Conservation (phyloP, 2,329 filamentous ascomycete genomes). For the Diaporthe humulicola region DNA sequence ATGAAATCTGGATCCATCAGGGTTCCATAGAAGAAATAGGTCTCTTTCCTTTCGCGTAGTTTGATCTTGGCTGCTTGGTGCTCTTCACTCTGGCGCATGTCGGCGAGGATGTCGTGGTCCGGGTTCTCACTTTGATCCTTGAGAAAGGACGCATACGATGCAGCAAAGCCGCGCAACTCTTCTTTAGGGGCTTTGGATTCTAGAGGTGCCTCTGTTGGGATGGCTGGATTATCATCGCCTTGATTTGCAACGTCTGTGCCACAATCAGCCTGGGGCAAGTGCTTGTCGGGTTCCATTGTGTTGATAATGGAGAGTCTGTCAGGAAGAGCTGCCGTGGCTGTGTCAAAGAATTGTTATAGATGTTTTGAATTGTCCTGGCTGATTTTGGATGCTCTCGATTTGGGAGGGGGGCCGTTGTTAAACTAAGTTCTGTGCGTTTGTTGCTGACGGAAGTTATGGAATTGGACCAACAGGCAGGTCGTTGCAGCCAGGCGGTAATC, state of each 20-base stretch:
- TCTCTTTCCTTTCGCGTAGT: not conserved
- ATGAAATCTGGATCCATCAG: not conserved
- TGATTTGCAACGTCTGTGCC: not conserved
- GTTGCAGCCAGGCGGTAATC: too few relatives aligned
- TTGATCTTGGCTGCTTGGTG: not conserved
- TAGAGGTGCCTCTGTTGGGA: not conserved
- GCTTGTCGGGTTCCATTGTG: not conserved
- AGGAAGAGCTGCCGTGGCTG: not conserved
- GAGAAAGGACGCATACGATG: not conserved
- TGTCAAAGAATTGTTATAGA: not conserved
- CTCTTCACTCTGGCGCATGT: not conserved
- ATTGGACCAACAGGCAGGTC: too few relatives aligned
- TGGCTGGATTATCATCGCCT: not conserved
- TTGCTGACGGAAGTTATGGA: too few relatives aligned
- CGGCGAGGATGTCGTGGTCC: not conserved
- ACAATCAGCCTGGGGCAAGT: not conserved
- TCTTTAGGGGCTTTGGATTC: not conserved
- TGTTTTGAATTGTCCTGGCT: not conserved
- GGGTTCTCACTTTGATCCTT: not conserved
- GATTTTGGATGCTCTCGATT: not conserved
- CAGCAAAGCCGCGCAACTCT: not conserved
- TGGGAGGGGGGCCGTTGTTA: not conserved
- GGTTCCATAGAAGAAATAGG: not conserved
- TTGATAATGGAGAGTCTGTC: not conserved
- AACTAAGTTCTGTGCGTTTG: not conserved